phyloP scores from a whole-genome alignment of 352 stramenopile species.

The Pythium utonaiense region DNA sequence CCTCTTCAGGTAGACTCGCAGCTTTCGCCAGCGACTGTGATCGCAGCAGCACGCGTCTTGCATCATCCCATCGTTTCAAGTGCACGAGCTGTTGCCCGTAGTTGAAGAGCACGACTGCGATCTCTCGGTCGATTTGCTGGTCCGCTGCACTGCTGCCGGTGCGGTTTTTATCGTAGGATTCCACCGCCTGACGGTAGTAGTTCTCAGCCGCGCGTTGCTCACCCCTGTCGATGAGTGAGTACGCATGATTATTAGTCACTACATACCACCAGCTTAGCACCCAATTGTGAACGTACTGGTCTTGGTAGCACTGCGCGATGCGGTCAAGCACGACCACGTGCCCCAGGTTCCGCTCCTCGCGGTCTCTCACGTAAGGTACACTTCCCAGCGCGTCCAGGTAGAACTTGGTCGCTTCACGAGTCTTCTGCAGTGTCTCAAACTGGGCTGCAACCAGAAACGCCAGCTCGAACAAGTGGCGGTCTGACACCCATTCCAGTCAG shows the following conservation, averaged over 20 bases:
- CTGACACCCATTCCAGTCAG: slow-evolving; percentile 19
- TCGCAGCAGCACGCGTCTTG: slow-evolving; percentile 9
- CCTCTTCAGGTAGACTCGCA: slow-evolving; percentile 1
- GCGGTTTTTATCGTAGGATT: slow-evolving; percentile 22
- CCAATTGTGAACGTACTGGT: slow-evolving; percentile 30
- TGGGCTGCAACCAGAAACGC: slow-evolving; percentile 74
- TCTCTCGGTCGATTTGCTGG: slow-evolving; percentile 26
- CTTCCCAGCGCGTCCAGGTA: slow-evolving; percentile 68
- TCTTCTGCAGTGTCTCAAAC: slow-evolving; percentile 53
- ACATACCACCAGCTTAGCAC: background rate
- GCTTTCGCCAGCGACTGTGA: slow-evolving; percentile 4
- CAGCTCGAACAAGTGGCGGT: slow-evolving; percentile 76
- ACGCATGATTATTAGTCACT: too few species aligned
- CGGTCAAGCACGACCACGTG: slow-evolving; percentile 73
- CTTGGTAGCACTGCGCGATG: slow-evolving; percentile 75
- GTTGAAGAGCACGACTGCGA: slow-evolving; percentile 30
- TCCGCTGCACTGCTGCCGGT: background rate
- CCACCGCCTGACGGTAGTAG: slow-evolving; percentile 38
- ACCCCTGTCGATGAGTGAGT: slow-evolving; percentile 9
- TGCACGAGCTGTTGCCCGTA: slow-evolving; percentile 31
- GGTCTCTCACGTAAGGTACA: slow-evolving; percentile 32
- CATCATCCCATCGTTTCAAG: slow-evolving; percentile 29
- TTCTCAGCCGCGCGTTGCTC: slow-evolving; percentile 33
- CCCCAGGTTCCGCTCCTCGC: slow-evolving; percentile 32
- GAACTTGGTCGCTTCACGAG: slow-evolving; percentile 45